These are phyloP conservation scores for Ustilago xerochloae DNA, from an alignment of 1,284 basidiomycete genomes.

Conservation along the genomic window DNA sequence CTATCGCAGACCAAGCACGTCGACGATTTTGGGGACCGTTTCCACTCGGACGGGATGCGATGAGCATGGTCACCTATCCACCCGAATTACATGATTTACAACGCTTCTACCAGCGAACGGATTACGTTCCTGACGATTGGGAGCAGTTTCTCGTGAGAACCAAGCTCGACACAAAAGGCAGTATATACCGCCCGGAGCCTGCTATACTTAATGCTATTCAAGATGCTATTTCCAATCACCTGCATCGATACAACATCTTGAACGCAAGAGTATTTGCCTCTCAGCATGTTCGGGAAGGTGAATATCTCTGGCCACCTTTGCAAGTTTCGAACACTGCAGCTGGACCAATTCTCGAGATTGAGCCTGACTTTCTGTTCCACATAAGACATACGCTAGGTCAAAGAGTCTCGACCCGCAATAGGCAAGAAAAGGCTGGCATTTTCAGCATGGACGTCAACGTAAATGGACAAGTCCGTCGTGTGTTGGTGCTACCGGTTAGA, in stretches of 20 bases:
- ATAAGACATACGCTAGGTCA: no score
- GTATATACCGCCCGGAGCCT: neutral
- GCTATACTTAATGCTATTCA: neutral
- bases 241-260: neutral
- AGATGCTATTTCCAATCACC: neutral
- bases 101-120: neutral
- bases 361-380: no score
- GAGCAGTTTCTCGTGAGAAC: neutral
- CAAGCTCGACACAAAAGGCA: neutral
- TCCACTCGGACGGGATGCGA: neutral
- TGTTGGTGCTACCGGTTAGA: neutral
- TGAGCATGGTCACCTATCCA: neutral
- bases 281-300: conserved; percentile 2
- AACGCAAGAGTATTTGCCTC: neutral
- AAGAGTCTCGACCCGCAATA: neutral
- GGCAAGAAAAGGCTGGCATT: no score
- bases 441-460: neutral
- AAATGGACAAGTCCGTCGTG: neutral
- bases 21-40: neutral
- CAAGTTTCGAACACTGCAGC: neutral
- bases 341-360: no score
- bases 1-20: neutral
- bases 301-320: conserved; percentile 19
- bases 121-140: neutral
- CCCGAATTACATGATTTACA: neutral